Conservation (phyloP, 164 flowering plant species). For the Sedum album region DNA sequence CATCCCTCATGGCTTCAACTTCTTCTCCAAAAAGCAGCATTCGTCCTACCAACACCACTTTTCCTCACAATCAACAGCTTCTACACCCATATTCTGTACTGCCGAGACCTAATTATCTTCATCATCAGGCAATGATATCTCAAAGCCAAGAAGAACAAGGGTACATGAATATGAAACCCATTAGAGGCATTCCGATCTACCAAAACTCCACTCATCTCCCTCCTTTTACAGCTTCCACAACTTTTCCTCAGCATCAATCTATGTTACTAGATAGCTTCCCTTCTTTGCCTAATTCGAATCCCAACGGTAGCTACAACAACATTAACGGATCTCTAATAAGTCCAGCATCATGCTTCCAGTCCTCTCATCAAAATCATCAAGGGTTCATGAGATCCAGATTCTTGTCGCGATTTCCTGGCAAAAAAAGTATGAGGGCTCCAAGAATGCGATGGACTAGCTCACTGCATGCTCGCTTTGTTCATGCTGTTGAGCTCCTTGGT, state of each 20-base stretch:
- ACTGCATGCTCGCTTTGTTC: constrained; percentile 92
- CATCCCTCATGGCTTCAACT: constrained; percentile 23
- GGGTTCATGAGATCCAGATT: constrained; percentile 63
- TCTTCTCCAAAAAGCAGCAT: constrained; percentile 1
- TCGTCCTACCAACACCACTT: constrained; percentile 1
- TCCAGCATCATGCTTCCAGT: constrained; percentile 15
- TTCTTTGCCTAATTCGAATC: not conserved
- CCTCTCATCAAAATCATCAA: constrained; percentile 20
- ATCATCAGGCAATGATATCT: not conserved
- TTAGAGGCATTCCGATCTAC: constrained; percentile 6
- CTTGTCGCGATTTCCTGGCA: constrained; percentile 59
- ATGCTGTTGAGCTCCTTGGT: constrained; percentile 95
- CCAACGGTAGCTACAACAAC: constrained; percentile 9
- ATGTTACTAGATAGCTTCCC: not conserved
- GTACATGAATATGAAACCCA: not conserved
- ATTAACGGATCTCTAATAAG: constrained; percentile 28
- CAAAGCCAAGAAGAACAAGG: constrained; percentile 15
- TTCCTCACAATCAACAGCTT: constrained; percentile 13
- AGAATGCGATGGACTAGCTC: constrained; percentile 96
- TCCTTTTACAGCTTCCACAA: not conserved
- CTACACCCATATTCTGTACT: not conserved
- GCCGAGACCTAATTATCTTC: not conserved
- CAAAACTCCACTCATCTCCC: not conserved
- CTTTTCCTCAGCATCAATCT: not conserved
- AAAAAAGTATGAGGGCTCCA: constrained; percentile 84